Evolutionary conservation across 306 rosid species (phyloP), one percentile per base, ranked within the genome.

Genomic region (Corylus avellana): DNA sequence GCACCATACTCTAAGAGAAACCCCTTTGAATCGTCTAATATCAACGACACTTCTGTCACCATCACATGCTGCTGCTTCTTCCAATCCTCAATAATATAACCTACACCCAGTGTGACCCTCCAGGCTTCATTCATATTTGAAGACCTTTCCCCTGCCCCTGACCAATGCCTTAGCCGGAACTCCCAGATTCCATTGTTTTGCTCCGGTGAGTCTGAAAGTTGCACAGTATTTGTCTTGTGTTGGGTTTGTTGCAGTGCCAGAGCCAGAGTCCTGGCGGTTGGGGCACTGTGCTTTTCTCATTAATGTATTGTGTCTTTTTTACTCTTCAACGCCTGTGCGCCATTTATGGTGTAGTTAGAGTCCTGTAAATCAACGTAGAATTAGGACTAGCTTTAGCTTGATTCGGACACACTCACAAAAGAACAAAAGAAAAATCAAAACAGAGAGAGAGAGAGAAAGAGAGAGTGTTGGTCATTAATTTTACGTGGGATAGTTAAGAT

Each of bases 131-230:
- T 4, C 17, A 8, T 4, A n/a, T 62, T 5, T 12, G 18, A 12
- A 5, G 14, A 25, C 66, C 39, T 10, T 3, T 8, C 39, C 68
- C 47, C 70, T 0, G 14, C 16, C 35, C 70, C 8, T 14, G 10
- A 16, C 71, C 71, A 17, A 47, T 14, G 7, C 7, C 7, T 63
- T 63, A 16, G 71, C 48, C 46, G 46, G 12, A 35, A 66, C 4
- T n/a, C 70, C 67, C 51, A 66, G 76, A 66, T 70, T 55, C 84
- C 84, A 79, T 81, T 85, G 84, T 81, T 89, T 72, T 72, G 70
- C 76, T 81, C 85, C 81, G 86, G 90, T 79, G 92, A 66, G 78
- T 81, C 77, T 77, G 84, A 82, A 67, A 63, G 82, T 14, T 85
- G 72, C 83, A 14, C 67, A 44, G 57, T 50, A 44, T 39, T 32